Conservation (phyloP, 495 filamentous ascomycete genomes). For the Annulohypoxylon nitens region DNA sequence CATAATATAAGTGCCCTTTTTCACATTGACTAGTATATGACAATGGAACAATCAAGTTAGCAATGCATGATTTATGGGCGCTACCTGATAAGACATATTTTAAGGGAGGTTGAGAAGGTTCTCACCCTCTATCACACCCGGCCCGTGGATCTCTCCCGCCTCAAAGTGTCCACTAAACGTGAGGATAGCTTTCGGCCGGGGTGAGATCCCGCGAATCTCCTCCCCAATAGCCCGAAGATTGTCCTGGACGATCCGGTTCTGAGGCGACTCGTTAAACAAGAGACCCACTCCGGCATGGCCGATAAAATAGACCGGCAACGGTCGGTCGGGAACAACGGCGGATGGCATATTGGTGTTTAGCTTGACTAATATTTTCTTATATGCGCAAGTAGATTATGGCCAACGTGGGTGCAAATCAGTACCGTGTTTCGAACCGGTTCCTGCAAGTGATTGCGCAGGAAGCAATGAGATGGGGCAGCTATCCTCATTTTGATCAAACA, state of each 20-base stretch:
- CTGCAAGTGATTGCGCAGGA: slow-evolving; percentile 22
- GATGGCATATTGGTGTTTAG: slow-evolving; percentile 28
- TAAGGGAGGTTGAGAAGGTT: background rate
- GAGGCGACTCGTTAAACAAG: slow-evolving; percentile 32
- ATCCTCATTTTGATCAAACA: slow-evolving; percentile 3
- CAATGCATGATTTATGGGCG: background rate
- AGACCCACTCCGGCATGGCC: slow-evolving; percentile 38
- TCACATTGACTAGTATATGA: slow-evolving; percentile 39
- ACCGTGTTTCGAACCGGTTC: background rate
- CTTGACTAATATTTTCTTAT: background rate
- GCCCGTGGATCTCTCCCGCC: slow-evolving; percentile 38
- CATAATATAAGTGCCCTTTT: slow-evolving; percentile 38
- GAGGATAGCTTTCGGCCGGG: slow-evolving; percentile 38
- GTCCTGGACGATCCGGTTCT: slow-evolving; percentile 36
- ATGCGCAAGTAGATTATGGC: slow-evolving; percentile 9
- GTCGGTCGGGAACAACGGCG: slow-evolving; percentile 9
- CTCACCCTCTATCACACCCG: slow-evolving; percentile 41
- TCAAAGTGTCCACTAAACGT: slow-evolving; percentile 43
- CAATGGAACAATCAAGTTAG: background rate
- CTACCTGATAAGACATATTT: background rate
- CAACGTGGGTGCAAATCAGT: background rate
- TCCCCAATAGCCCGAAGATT: slow-evolving; percentile 35
- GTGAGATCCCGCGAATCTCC: slow-evolving; percentile 36
- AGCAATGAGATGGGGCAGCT: slow-evolving; percentile 24
- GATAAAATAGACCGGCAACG: slow-evolving; percentile 42